phyloP scores from a whole-genome alignment of 2,329 filamentous ascomycete species.

The Verticillium isaacii region DNA sequence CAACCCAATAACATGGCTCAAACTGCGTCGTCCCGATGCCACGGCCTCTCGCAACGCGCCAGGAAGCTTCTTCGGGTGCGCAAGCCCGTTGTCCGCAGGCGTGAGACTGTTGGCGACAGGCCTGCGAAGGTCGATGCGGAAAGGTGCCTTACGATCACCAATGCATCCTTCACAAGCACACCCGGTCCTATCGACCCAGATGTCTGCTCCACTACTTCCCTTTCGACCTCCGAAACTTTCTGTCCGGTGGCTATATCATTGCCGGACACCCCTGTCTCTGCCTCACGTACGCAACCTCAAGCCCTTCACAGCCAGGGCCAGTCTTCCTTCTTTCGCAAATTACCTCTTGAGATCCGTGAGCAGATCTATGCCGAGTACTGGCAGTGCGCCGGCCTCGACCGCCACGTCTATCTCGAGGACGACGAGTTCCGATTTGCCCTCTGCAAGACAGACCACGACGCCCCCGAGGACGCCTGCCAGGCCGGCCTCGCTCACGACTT shows the following conservation, averaged over 20 bases:
- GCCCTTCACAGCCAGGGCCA: neutral
- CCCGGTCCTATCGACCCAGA: neutral
- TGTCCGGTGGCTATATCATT: neutral
- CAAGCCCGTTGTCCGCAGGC: neutral
- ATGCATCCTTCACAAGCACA: neutral
- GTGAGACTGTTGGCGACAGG: neutral
- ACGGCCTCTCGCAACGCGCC: neutral
- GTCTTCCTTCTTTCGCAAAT: slow-evolving; percentile 5
- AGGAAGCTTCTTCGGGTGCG: neutral
- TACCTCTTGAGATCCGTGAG: slow-evolving; percentile 10
- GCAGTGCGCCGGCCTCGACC: slow-evolving; percentile 2
- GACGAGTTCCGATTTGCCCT: slow-evolving; percentile 2
- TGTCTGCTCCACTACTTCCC: neutral
- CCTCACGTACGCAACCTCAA: neutral
- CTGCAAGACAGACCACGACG: slow-evolving; percentile 8
- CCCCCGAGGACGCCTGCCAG: slow-evolving; percentile 9
- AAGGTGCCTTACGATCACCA: neutral
- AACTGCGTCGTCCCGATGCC: neutral
- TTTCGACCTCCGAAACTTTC: neutral
- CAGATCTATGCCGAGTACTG: slow-evolving; percentile 10
- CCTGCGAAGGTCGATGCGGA: neutral
- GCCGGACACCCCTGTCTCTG: neutral
- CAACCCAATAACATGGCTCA: neutral
- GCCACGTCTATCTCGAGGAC: slow-evolving; percentile 6
- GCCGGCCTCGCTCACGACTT: slow-evolving; percentile 6